These are phyloP conservation scores for Ophiosphaerella narmari DNA, from an alignment of 2,329 filamentous ascomycete genomes.

Conservation along the genomic window DNA sequence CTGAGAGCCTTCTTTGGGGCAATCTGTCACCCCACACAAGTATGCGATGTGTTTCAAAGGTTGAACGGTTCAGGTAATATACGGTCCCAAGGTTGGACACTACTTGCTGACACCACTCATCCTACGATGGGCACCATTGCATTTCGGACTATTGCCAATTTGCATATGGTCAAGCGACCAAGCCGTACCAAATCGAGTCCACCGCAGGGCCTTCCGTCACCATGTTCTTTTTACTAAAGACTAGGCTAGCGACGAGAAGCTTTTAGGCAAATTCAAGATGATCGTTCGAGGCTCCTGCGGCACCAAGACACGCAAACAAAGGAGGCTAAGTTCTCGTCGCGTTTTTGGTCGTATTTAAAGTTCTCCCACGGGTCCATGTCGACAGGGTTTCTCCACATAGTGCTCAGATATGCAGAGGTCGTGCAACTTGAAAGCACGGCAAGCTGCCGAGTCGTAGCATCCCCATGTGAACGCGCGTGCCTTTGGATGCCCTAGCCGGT, in stretches of 20 bases:
- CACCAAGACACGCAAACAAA: constrained; percentile 2
- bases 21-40: neutral
- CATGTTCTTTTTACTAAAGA: no score
- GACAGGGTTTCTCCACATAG: constrained; percentile 22
- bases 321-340: constrained; percentile 10
- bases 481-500: constrained; percentile 4
- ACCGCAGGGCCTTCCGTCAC: no score
- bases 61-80: neutral
- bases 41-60: constrained; percentile 1
- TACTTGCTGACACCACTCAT: constrained; percentile 1
- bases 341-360: constrained; percentile 11
- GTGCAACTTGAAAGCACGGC: neutral
- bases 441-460: neutral
- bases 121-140: constrained; percentile 24
- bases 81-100: neutral
- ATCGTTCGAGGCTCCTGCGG: constrained; percentile 2
- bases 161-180: constrained; percentile 15
- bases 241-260: neutral
- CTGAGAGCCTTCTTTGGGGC: neutral
- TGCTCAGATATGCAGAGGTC: constrained; percentile 9
- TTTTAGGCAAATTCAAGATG: constrained; percentile 9
- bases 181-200: no score
- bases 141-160: constrained; percentile 23
- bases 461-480: constrained; percentile 5
- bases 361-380: neutral